Conservation (phyloP, 768 basidiomycete genomes). For the Mycena chlorophos region DNA sequence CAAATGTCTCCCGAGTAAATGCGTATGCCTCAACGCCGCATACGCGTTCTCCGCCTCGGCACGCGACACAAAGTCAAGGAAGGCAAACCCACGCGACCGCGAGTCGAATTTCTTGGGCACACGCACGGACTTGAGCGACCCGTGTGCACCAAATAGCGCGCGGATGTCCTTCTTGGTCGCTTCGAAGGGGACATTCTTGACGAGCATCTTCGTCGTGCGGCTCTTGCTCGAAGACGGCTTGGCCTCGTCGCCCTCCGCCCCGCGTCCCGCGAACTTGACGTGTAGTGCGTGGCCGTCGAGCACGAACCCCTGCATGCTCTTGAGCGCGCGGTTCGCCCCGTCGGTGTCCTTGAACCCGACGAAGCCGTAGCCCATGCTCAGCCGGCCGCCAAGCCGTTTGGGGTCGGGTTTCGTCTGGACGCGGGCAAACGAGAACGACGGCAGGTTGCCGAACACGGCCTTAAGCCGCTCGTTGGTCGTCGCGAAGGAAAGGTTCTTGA, state of each 20-base stretch:
- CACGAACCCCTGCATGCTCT: conserved; percentile 76
- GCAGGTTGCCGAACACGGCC: conserved; percentile 69
- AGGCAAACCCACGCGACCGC: conserved; percentile 91
- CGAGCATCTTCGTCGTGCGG: conserved; percentile 89
- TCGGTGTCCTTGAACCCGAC: conserved; percentile 82
- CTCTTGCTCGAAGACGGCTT: conserved; percentile 49
- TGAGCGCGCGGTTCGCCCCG: conserved; percentile 70
- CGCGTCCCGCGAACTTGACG: conserved; percentile 86
- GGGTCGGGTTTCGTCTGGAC: conserved; percentile 91
- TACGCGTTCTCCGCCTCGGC: conserved; percentile 90
- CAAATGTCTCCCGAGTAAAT: conserved; percentile 92
- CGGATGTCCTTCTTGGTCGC: conserved; percentile 90
- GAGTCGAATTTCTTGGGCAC: conserved; percentile 90
- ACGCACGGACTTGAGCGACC: conserved; percentile 91
- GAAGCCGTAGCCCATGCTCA: conserved; percentile 98
- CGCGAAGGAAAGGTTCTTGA: conserved; percentile 95
- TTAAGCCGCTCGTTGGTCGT: conserved; percentile 76
- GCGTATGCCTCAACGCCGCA: conserved; percentile 85
- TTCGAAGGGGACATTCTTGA: conserved; percentile 98
- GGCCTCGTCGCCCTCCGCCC: conserved; percentile 53
- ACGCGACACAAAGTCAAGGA: conserved; percentile 89
- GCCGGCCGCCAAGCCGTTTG: conserved; percentile 58
- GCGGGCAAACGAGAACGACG: conserved; percentile 82
- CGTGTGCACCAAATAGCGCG: conserved; percentile 88
- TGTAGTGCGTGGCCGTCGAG: conserved; percentile 85